Evolutionary conservation across 306 rosid species (phyloP).

Genomic region (Mimosa pudica): DNA sequence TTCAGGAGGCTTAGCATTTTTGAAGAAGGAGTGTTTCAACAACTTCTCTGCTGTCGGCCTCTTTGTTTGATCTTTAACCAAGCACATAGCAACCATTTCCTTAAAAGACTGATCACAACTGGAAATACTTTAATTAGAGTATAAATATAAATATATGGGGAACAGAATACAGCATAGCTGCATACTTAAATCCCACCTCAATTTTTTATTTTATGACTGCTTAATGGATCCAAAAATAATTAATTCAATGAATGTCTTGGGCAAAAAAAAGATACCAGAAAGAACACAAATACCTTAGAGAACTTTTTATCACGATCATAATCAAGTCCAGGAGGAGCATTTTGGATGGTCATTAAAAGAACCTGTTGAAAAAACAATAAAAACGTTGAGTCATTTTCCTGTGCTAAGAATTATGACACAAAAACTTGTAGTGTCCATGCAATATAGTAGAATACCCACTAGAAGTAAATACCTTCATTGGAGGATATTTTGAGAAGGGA

Average conservation of each 20-base stretch:
- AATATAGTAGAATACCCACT: conserved; percentile 10
- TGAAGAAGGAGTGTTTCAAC: conserved; percentile 89
- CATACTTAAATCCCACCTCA: conserved; percentile 19
- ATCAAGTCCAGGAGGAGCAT: conserved; percentile 99
- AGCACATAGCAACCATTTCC: conserved; percentile 99
- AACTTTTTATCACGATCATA: conserved; percentile 95
- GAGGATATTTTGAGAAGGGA: conserved; percentile 66
- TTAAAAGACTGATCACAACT: conserved; percentile 99
- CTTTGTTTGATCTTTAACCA: conserved; percentile 98
- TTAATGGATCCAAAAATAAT: conserved; percentile 21
- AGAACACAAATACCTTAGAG: conserved; percentile 94
- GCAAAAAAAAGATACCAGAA: conserved; percentile 50
- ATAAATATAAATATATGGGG: conserved; percentile 46
- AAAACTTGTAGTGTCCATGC: background rate
- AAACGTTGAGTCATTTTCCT: conserved; percentile 9
- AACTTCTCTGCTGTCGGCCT: conserved; percentile 94
- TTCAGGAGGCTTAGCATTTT: conserved; percentile 88
- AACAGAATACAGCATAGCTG: conserved; percentile 22
- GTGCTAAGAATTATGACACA: conserved; percentile 5
- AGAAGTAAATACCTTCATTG: conserved; percentile 53
- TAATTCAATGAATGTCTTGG: background rate
- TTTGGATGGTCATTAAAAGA: conserved; percentile 97
- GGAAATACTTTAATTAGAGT: conserved; percentile 95
- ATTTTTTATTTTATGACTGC: background rate
- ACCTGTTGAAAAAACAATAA: conserved; percentile 52